phyloP scores from a whole-genome alignment of 1,139 yeast species.

The Nakaseomyces nivariensis region DNA sequence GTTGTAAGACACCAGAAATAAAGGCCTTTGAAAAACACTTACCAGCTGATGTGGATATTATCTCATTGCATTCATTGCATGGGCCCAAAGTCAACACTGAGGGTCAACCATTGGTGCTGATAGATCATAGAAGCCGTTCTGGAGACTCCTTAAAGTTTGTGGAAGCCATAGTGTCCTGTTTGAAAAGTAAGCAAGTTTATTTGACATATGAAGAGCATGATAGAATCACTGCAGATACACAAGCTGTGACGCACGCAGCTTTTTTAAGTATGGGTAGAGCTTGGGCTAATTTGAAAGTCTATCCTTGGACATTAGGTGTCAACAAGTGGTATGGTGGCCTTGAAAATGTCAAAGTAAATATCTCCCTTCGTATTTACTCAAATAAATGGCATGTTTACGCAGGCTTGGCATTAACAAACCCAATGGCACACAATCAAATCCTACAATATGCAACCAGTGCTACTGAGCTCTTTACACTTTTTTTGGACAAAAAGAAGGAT shows the following conservation, averaged over 20 bases:
- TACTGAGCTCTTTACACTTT: constrained; percentile 71
- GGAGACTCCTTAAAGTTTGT: constrained; percentile 48
- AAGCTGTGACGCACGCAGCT: constrained; percentile 97
- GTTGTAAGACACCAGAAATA: constrained; percentile 88
- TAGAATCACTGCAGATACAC: constrained; percentile 92
- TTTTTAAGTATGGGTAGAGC: constrained; percentile 95
- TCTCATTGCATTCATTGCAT: constrained; percentile 84
- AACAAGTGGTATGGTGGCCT: constrained; percentile 82
- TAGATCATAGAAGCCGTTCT: constrained; percentile 59
- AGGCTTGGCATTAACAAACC: constrained; percentile 91
- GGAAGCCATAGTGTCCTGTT: constrained; percentile 53
- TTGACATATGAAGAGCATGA: constrained; percentile 83
- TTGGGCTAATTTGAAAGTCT: constrained; percentile 73
- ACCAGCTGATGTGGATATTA: constrained; percentile 72
- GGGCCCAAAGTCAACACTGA: constrained; percentile 85
- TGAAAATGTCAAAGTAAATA: constrained; percentile 91
- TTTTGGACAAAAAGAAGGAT: constrained; percentile 58
- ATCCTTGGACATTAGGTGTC: constrained; percentile 58
- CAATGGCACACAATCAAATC: constrained; percentile 86
- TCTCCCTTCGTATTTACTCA: constrained; percentile 78
- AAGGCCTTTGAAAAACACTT: constrained; percentile 67
- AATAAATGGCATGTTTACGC: constrained; percentile 99
- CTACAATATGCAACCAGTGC: constrained; percentile 81
- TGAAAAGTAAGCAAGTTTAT: constrained; percentile 69
- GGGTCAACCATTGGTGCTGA: constrained; percentile 87